A percentile compares a stretch with the other conserved stretches of the same genome.
phyloP scores from a whole-genome alignment of 306 rosid genomes.

The Psophocarpus tetragonolobus region DNA sequence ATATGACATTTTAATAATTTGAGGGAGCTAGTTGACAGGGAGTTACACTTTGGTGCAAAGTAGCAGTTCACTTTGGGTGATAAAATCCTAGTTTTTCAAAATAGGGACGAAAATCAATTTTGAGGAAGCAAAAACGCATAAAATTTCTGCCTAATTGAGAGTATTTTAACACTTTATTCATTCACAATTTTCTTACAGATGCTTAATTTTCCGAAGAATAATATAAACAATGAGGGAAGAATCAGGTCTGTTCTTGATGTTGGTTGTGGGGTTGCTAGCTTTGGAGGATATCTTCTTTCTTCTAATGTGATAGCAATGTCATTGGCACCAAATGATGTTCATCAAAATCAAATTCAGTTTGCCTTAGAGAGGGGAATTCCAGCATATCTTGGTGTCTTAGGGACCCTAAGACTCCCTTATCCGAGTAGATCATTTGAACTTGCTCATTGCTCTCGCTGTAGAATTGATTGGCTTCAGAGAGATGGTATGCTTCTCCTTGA shows the following conservation, averaged over 20 bases:
- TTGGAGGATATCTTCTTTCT: slow-evolving; percentile 80
- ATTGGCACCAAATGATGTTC: slow-evolving; percentile 84
- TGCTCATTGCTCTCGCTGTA: slow-evolving; percentile 82
- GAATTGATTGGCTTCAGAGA: slow-evolving; percentile 86
- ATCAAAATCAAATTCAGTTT: slow-evolving; percentile 83
- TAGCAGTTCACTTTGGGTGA: too few species aligned
- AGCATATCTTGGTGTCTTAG: slow-evolving; percentile 79
- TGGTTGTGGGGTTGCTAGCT: slow-evolving; percentile 84
- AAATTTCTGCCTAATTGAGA: slow-evolving; percentile 1
- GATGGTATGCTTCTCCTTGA: slow-evolving; percentile 84
- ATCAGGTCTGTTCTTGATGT: slow-evolving; percentile 69
- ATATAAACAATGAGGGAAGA: slow-evolving; percentile 68
- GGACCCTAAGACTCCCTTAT: slow-evolving; percentile 82
- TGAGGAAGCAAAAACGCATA: not conserved
- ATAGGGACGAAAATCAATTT: not conserved
- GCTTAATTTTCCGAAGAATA: slow-evolving; percentile 72
- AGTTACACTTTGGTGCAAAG: too few species aligned
- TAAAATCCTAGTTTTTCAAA: not conserved
- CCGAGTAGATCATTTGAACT: slow-evolving; percentile 83
- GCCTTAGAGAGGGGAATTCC: slow-evolving; percentile 86
- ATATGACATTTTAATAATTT: too few species aligned
- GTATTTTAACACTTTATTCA: not conserved
- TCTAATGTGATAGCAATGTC: slow-evolving; percentile 70
- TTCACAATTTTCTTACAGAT: slow-evolving; percentile 48
- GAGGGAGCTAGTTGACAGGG: too few species aligned